Evolutionary conservation across 345 rosid genomes (phyloP), one percentile per base, ranked within the genome.

Genomic region (Euclidium syriacum): DNA sequence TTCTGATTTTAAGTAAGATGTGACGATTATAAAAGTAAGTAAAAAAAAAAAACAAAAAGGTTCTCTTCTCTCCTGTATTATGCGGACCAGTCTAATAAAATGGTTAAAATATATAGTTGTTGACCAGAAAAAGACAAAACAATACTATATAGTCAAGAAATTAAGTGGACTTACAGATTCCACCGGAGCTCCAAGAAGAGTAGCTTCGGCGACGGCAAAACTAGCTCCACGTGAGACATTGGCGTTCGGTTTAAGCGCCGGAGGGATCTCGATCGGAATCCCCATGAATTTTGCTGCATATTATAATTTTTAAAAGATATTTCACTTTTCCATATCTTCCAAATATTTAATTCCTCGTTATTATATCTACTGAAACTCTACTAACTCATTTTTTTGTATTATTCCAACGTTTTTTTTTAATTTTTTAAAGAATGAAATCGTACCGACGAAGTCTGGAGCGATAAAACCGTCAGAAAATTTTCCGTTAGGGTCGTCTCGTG

Each of bases 151-250:
- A n/a, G n/a, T n/a, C n/a, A n/a, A 9, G 17, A 52, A 39, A 61
- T 11, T 7, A 36, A 5, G 16, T 18, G 6, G 30, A 56, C 72
- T 65, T 59, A 72, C 76, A 47, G 72, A 43, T 32, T 53, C 39
- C 5, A 14, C 49, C 7, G 72, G 73, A 56, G 64, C 25, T 36
- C 73, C 73, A 22, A 61, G 72, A 46, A 73, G 54, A 39, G 77
- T 66, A 11, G 77, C 77, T 60, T 48, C 77, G 3, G 46, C 68
- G 7, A 60, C 46, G 40, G 77, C 77, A 25, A 67, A 73, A 42
- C 63, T 67, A 41, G 71, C 77, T 67, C 77, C 77, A 46, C 64
- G 60, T 20, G 73, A 38, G 17, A 73, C 22, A 48, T 67, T 12
- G 0, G 46, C 77, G 35, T 47, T 5, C 1, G 52, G 56, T 46